Evolutionary conservation across 495 filamentous ascomycete genomes (phyloP), one percentile per base, ranked within the genome.

Genomic region (Lineolata rhizophorae): DNA sequence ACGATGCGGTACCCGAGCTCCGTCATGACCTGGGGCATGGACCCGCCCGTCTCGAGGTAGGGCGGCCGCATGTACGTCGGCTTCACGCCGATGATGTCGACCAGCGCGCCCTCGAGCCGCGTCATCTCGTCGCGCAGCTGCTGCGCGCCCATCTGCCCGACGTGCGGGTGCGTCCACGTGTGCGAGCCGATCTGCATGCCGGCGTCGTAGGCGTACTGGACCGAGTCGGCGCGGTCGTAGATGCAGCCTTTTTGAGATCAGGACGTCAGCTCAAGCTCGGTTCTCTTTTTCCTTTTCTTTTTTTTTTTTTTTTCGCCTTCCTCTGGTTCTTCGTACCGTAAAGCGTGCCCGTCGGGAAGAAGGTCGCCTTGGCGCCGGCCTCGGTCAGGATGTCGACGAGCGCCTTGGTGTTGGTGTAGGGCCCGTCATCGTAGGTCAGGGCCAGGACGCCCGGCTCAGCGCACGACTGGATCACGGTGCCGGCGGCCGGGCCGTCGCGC

Each of bases 1-100:
- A 67, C 57, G 41, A 67, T 60, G 35, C 56, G 54, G 50, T 63
- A 65, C 40, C 54, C 54, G 38, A 65, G 47, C 25, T 47, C 37
- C 42, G 49, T 49, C 55, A 65, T 56, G 20, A 48, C 49, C 15
- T 40, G 40, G 26, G 60, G 41, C 30, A 63, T 47, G 27, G 47
- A 42, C 3, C 55, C 60, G 36, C 58, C 48, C 6, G 60, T 62
- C 24, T 54, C 54, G 27, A 65, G 60, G 41, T 61, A 60, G 1
- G 62, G 62, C 2, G 61, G 60, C 0, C 61, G 60, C 54, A 66
- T 50, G 52, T 65, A 66, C 10, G 55, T 52, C 11, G 62, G 61
- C 45, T 64, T 64, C 32, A 48, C 44, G 28, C 61, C 62, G 40
- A 66, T 50, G 32, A 66, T 53, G 46, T 61, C 62, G 40, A 61